Conservation (phyloP, 2,329 filamentous ascomycete genomes). For the Didymella pomorum region DNA sequence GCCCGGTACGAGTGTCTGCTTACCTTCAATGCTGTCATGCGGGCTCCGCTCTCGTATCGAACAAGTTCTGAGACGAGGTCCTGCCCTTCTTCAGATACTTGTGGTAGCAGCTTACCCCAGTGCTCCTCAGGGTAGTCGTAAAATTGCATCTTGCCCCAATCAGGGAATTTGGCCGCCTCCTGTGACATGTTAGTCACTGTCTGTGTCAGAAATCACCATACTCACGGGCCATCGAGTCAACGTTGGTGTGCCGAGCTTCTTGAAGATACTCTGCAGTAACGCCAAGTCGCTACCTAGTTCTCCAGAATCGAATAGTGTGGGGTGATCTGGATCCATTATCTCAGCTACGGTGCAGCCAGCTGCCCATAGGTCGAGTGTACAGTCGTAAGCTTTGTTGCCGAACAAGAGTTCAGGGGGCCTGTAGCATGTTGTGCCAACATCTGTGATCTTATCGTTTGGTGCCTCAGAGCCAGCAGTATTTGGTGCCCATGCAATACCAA, state of each 20-base stretch:
- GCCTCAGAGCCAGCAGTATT: conserved; percentile 67
- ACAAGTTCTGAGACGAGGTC: conserved; percentile 74
- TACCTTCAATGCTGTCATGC: conserved; percentile 73
- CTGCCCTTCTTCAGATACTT: conserved; percentile 64
- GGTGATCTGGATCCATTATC: conserved; percentile 63
- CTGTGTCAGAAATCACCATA: background rate
- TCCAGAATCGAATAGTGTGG: conserved; percentile 82
- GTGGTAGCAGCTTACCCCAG: conserved; percentile 76
- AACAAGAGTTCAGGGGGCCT: conserved; percentile 91
- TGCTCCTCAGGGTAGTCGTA: conserved; percentile 70
- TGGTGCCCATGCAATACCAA: conserved; percentile 88
- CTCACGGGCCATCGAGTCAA: conserved; percentile 80
- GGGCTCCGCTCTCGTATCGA: conserved; percentile 72
- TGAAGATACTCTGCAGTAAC: conserved; percentile 90
- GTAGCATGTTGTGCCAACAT: conserved; percentile 93
- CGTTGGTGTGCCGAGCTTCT: conserved; percentile 86
- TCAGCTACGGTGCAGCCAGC: conserved; percentile 86
- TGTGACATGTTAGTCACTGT: conserved; percentile 32
- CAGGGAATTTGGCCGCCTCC: conserved; percentile 74
- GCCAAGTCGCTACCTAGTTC: conserved; percentile 92
- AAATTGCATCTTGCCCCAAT: conserved; percentile 89
- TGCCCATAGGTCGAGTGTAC: conserved; percentile 86
- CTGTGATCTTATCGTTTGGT: conserved; percentile 76
- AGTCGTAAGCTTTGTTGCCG: conserved; percentile 75
- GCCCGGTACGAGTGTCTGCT: conserved; percentile 10